These are phyloP conservation scores for Amyloporia xantha DNA, from an alignment of 768 basidiomycete genomes.

Conservation along the genomic window DNA sequence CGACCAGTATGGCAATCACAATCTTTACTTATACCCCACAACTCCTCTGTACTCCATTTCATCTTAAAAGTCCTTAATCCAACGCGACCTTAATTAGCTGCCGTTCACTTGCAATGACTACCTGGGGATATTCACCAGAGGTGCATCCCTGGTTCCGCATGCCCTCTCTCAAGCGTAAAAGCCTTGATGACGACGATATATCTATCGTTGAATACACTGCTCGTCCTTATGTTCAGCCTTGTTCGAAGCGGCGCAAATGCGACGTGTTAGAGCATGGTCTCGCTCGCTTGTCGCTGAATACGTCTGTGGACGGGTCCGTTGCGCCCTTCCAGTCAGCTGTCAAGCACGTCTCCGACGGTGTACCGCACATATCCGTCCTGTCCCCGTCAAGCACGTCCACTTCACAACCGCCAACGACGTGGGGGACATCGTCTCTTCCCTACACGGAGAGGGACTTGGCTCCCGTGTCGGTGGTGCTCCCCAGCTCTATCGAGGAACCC, in stretches of 20 bases:
- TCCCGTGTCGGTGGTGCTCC: slow-evolving; percentile 18
- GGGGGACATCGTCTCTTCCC: not conserved
- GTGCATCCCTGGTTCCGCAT: slow-evolving; percentile 40
- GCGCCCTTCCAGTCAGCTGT: not conserved
- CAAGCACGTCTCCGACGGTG: not conserved
- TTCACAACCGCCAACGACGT: too few species aligned
- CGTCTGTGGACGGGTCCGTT: not conserved
- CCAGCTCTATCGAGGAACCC: slow-evolving; percentile 38
- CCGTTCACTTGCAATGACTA: slow-evolving; percentile 29
- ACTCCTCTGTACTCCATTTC: too few species aligned
- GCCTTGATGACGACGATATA: slow-evolving; percentile 14
- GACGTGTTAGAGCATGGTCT: slow-evolving; percentile 49
- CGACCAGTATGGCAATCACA: too few species aligned
- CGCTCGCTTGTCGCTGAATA: slow-evolving; percentile 39
- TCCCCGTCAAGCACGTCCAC: too few species aligned
- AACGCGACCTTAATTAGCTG: too few species aligned
- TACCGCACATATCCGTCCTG: too few species aligned
- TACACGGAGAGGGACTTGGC: not conserved
- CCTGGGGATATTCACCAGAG: slow-evolving; percentile 29
- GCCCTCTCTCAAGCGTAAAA: slow-evolving; percentile 36
- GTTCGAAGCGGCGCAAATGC: slow-evolving; percentile 39
- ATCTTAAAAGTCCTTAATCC: too few species aligned
- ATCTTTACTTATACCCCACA: too few species aligned
- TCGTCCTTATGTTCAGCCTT: slow-evolving; percentile 18
- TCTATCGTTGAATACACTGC: slow-evolving; percentile 11